A percentile compares a stretch with the other conserved stretches of the same genome.
Evolutionary conservation across 805 yeast genomes (phyloP).

Genomic region (Candida gorgasii): DNA sequence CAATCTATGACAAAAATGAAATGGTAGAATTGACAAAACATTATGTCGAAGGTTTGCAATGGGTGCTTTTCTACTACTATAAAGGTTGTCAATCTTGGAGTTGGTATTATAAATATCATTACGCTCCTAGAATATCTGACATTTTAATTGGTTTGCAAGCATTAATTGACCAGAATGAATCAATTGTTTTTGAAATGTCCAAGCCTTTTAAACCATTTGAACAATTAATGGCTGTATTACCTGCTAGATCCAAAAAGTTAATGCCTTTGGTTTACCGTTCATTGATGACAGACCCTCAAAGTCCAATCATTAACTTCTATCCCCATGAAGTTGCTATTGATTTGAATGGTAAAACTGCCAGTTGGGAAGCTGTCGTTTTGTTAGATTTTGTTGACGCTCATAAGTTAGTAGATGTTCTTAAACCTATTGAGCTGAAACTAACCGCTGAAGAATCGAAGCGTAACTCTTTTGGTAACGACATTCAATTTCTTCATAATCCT

Average conservation of each 20-base stretch:
- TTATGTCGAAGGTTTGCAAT: conserved; percentile 92
- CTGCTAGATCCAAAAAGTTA: conserved; percentile 81
- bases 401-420: conserved; percentile 71
- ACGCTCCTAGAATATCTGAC: conserved; percentile 93
- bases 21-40: conserved; percentile 69
- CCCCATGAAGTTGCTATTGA: conserved; percentile 87
- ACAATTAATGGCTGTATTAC: conserved; percentile 96
- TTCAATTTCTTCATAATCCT: conserved; percentile 72
- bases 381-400: conserved; percentile 88
- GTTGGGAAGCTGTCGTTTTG: conserved; percentile 97
- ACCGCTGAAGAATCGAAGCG: conserved; percentile 70
- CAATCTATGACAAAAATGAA: conserved; percentile 58
- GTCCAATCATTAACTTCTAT: conserved; percentile 88
- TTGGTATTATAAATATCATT: conserved; percentile 89
- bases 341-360: conserved; percentile 90
- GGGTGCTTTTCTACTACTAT: conserved; percentile 93
- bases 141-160: conserved; percentile 69
- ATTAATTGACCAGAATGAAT: conserved; percentile 30
- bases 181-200: conserved; percentile 59
- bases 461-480: conserved; percentile 71
- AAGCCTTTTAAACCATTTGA: conserved; percentile 89
- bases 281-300: conserved; percentile 79
- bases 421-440: conserved; percentile 60
- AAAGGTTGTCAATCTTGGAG: conserved; percentile 93
- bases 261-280: conserved; percentile 78